Percentiles rank a stretch among this genome's conserved stretches.
These are phyloP conservation scores for Globisporangium echinulatum DNA, from an alignment of 352 stramenopile species.

Conservation along the genomic window DNA sequence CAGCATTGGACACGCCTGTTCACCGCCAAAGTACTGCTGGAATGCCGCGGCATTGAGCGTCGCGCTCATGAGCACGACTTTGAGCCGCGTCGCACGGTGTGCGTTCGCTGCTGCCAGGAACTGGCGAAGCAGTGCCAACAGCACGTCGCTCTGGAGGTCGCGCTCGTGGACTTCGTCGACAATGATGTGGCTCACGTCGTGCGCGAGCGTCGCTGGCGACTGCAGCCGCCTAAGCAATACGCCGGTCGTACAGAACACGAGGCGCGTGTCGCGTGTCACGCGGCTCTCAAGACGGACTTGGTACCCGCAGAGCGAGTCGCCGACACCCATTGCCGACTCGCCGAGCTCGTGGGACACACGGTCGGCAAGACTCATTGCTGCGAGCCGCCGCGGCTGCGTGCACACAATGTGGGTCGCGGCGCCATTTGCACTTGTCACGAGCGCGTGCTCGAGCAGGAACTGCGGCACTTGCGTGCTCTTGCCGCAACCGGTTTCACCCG, in stretches of 20 bases:
- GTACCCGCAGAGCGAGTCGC: conserved; percentile 79
- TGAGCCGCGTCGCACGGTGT: conserved; percentile 58
- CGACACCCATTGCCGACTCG: conserved; percentile 53
- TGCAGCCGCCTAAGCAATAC: conserved; percentile 92
- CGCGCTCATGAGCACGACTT: conserved; percentile 96
- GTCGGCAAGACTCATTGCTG: conserved; percentile 92
- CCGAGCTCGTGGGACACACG: conserved; percentile 93
- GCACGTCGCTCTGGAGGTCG: conserved; percentile 88
- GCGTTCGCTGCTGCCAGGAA: conserved; percentile 54
- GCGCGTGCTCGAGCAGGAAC: conserved; percentile 91
- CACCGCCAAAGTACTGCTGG: conserved; percentile 92
- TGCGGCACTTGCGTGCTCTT: conserved; percentile 97
- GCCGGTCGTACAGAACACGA: conserved; percentile 95
- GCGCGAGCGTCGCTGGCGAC: conserved; percentile 55
- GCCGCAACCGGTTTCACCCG: conserved; percentile 92
- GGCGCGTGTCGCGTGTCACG: conserved; percentile 71
- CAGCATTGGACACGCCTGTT: conserved; percentile 72
- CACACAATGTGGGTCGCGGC: conserved; percentile 92
- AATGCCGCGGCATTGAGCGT: conserved; percentile 95
- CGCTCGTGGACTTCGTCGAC: conserved; percentile 98
- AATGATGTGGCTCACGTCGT: conserved; percentile 94
- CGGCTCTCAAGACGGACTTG: conserved; percentile 92
- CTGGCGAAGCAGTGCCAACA: conserved; percentile 88
- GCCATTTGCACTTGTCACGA: conserved; percentile 49
- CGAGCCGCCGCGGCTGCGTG: conserved; percentile 94